Conservation (phyloP, 2,329 filamentous ascomycete species). For the Colletotrichum spinosum region DNA sequence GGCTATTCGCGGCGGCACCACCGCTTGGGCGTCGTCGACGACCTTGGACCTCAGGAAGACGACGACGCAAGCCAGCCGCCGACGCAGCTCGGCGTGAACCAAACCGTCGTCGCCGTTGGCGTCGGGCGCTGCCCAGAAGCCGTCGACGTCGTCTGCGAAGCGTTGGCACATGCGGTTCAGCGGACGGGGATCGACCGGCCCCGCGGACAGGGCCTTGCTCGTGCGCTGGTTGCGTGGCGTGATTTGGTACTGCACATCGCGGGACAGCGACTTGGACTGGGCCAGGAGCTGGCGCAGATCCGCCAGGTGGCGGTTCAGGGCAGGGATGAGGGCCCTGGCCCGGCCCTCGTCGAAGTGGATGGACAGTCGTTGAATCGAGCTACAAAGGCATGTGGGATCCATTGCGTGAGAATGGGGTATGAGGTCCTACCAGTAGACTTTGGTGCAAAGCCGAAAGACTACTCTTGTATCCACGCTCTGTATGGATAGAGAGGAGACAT, state of each 20-base stretch:
- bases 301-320: conserved; percentile 44
- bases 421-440: too few species aligned
- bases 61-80: conserved; percentile 45
- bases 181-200: conserved; percentile 33
- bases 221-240: conserved; percentile 46
- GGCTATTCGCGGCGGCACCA: conserved; percentile 40
- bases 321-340: conserved; percentile 40
- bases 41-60: conserved; percentile 46
- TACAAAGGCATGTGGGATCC: conserved; percentile 40
- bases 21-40: conserved; percentile 40
- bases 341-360: conserved; percentile 39
- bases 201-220: conserved; percentile 43
- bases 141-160: conserved; percentile 33
- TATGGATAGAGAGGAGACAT: too few species aligned
- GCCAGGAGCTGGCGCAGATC: conserved; percentile 42
- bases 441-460: too few species aligned
- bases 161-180: conserved; percentile 36
- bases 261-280: conserved; percentile 44
- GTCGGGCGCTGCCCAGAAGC: conserved; percentile 41
- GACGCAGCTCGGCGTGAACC: conserved; percentile 42
- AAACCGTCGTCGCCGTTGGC: conserved; percentile 28
- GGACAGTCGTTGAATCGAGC: conserved; percentile 40
- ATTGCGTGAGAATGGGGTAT: not conserved
- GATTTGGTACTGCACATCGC: conserved; percentile 46
- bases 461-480: too few species aligned